Evolutionary conservation across 371 early-diverging fungal genomes (phyloP), one percentile per base, ranked within the genome.

Genomic region (Coemansia linderi): DNA sequence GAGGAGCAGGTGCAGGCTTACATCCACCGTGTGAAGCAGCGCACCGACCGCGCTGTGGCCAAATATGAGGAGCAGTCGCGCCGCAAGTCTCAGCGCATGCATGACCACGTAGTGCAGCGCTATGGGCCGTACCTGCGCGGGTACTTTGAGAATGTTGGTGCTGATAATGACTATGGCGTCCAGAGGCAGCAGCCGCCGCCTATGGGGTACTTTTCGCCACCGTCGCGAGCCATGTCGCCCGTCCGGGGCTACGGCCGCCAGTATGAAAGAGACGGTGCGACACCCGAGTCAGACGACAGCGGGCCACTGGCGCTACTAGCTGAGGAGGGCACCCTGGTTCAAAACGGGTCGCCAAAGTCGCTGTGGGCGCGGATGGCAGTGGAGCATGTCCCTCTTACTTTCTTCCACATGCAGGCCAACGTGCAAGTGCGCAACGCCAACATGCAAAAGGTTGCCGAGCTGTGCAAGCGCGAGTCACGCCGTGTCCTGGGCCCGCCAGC

Each of bases 401-500:
- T 64, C 62, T 81, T 78, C 44, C 79, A 78, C 50, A 65, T 79
- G 74, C 68, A 69, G 36, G 60, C 61, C 13, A 68, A 63, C 68
- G 37, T 73, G 17, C 62, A 65, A 17, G 57, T 72, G 7, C 80
- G 81, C 50, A 73, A 63, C 29, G 66, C 65, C 10, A 84, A 83
- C 63, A 66, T 73, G 58, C 80, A 75, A 43, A 79, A 72, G 61
- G 66, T 82, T 13, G 59, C 66, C 0, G 68, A 72, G 60, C 64
- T 77, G 19, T 81, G 85, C 67, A 79, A 79, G 69, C 82, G 85
- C 24, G 84, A 84, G 56, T 46, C 71, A 29, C 79, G 81, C 8
- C 79, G 83, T 1, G 65, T 71, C 27, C 69, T 68, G 37, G 75
- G 74, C 2, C 71, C 69, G 1, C 59, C 66, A 17, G 59, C 77